phyloP scores from a whole-genome alignment of 1,284 basidiomycete genomes.

The Mycena sp. region DNA sequence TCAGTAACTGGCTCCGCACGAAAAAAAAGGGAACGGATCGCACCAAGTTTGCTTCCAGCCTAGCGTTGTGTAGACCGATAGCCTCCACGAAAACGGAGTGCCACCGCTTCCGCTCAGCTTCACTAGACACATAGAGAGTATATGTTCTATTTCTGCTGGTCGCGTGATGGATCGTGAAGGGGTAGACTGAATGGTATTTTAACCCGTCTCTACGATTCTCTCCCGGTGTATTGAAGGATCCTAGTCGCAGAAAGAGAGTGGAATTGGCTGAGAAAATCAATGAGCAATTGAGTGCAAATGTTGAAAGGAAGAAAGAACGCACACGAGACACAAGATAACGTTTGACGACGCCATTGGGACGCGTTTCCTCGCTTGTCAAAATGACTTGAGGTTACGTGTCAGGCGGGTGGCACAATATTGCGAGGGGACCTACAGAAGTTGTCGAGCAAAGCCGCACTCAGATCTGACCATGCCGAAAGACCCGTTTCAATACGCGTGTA shows the following conservation, averaged over 20 bases:
- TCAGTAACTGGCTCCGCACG: background rate
- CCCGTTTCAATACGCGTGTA: constrained; percentile 64
- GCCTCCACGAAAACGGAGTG: constrained; percentile 65
- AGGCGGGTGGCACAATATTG: background rate
- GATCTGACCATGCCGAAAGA: constrained; percentile 72
- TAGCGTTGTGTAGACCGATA: constrained; percentile 64
- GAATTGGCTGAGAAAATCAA: constrained; percentile 65
- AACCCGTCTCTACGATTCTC: constrained; percentile 69
- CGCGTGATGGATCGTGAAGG: constrained; percentile 80
- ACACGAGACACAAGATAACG: constrained; percentile 73
- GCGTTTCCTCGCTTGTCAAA: constrained; percentile 67
- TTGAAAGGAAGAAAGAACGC: constrained; percentile 34
- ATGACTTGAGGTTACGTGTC: constrained; percentile 54
- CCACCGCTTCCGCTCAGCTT: constrained; percentile 69
- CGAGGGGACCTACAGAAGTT: constrained; percentile 68
- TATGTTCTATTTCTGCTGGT: constrained; percentile 68
- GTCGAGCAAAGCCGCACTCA: constrained; percentile 76
- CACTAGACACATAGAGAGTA: constrained; percentile 73
- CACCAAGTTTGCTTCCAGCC: constrained; percentile 79
- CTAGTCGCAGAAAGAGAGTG: constrained; percentile 80
- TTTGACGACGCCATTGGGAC: constrained; percentile 55
- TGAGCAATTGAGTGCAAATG: constrained; percentile 6
- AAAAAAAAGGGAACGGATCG: constrained; percentile 6
- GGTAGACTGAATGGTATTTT: constrained; percentile 66
- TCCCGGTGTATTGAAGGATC: constrained; percentile 62